These are phyloP conservation scores for Viola pubescens DNA, from an alignment of 441 rosid genomes.

Conservation along the genomic window DNA sequence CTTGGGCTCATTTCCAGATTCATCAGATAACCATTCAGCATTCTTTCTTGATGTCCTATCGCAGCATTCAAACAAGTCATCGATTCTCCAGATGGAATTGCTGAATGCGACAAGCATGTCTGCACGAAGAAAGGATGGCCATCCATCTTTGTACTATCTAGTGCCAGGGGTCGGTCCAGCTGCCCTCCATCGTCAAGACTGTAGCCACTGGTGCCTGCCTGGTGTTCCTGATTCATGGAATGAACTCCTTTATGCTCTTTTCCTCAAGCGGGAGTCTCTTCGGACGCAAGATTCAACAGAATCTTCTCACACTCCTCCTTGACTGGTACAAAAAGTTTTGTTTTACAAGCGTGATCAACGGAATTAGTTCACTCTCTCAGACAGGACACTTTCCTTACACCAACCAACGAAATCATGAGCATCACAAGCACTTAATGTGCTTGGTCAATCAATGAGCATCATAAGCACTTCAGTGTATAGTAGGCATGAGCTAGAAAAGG, in stretches of 20 bases:
- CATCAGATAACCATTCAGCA: constrained; percentile 24
- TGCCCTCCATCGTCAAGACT: constrained; percentile 44
- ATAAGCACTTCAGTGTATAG: too few species aligned
- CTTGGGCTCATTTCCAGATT: constrained; percentile 23
- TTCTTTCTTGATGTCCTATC: constrained; percentile 26
- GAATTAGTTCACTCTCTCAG: not conserved
- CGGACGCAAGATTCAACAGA: constrained; percentile 4
- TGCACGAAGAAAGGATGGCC: constrained; percentile 45
- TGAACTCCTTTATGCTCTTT: constrained; percentile 45
- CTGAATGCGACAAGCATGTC: constrained; percentile 48
- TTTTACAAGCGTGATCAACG: not conserved
- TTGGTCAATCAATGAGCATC: not conserved
- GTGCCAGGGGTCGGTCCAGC: constrained; percentile 33
- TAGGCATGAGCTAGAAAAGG: too few species aligned
- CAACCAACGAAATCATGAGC: constrained; percentile 1
- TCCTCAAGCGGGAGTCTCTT: constrained; percentile 31
- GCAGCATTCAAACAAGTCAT: constrained; percentile 19
- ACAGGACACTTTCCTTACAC: constrained; percentile 3
- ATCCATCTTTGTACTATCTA: constrained; percentile 42
- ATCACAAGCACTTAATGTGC: too few species aligned
- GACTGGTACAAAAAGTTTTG: not conserved
- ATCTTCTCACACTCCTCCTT: constrained; percentile 12
- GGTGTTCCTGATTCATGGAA: constrained; percentile 70
- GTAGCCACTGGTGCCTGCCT: constrained; percentile 69
- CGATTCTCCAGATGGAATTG: constrained; percentile 21